A percentile compares a stretch with the other conserved stretches of the same genome.
Evolutionary conservation across 1,284 basidiomycete genomes (phyloP).

Genomic region (Ustilago curta): DNA sequence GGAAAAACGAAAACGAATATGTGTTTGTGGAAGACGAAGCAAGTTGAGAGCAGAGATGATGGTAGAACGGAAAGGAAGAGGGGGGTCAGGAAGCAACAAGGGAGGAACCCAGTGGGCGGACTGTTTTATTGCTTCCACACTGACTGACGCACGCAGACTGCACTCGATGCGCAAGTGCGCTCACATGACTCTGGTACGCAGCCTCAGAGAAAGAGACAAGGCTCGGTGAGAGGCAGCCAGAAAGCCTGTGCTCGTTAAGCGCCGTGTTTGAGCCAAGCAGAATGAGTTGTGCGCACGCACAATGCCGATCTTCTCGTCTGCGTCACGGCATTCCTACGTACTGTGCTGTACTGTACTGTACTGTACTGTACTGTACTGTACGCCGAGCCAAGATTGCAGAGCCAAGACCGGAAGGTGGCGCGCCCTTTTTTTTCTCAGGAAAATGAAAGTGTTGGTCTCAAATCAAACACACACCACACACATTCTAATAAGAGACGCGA

Average conservation of each 20-base stretch:
- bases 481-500: neutral
- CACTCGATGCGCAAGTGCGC: neutral
- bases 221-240: neutral
- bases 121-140: too few relatives aligned
- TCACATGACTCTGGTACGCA: neutral
- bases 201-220: neutral
- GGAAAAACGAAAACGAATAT: neutral
- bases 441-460: conserved; percentile 36
- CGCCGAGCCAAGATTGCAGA: conserved; percentile 18
- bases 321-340: conserved; percentile 21
- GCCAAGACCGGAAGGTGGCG: conserved; percentile 15
- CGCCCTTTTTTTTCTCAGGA: too few relatives aligned
- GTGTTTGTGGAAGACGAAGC: conserved; percentile 3
- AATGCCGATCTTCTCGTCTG: conserved; percentile 9
- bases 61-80: conserved; percentile 5
- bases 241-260: neutral
- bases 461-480: neutral
- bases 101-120: too few relatives aligned
- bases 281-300: neutral
- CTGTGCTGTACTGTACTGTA: too few relatives aligned
- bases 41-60: conserved; percentile 7
- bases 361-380: too few relatives aligned
- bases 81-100: too few relatives aligned
- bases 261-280: conserved; percentile 3
- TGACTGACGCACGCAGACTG: too few relatives aligned